These are phyloP conservation scores for Setomelanomma holmii DNA, from an alignment of 2,329 filamentous ascomycete genomes.

Conservation along the genomic window DNA sequence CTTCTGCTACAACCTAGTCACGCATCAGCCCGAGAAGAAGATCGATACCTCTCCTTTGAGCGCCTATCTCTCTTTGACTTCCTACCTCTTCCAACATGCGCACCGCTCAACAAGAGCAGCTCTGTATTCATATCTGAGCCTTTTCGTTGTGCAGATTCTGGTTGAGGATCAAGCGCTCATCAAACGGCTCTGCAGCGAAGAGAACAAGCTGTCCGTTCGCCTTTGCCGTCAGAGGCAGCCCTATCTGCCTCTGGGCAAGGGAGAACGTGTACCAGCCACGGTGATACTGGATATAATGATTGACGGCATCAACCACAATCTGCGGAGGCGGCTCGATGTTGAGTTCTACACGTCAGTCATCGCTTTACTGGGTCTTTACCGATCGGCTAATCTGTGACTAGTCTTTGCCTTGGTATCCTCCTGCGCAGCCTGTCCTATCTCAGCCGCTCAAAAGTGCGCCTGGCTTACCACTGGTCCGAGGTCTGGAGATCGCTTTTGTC, in stretches of 20 bases:
- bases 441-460: constrained; percentile 78
- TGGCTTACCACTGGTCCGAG: constrained; percentile 93
- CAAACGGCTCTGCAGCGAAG: constrained; percentile 83
- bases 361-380: not conserved
- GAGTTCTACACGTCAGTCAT: constrained; percentile 72
- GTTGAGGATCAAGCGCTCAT: constrained; percentile 84
- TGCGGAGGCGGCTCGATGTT: constrained; percentile 83
- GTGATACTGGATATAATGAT: constrained; percentile 85
- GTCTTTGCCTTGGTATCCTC: constrained; percentile 79
- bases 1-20: constrained; percentile 86
- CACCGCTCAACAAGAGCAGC: constrained; percentile 80
- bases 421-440: constrained; percentile 84
- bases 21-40: constrained; percentile 65
- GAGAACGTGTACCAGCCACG: constrained; percentile 76
- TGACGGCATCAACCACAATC: constrained; percentile 92
- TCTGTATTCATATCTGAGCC: constrained; percentile 82
- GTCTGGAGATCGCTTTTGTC: constrained; percentile 89
- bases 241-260: constrained; percentile 76
- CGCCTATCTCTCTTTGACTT: constrained; percentile 84
- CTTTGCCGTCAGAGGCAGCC: constrained; percentile 90
- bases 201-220: constrained; percentile 75
- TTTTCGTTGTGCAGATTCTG: constrained; percentile 84
- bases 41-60: constrained; percentile 76
- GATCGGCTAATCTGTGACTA: constrained; percentile 41
- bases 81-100: constrained; percentile 92